Percentiles rank a stretch among this genome's conserved stretches.
These are phyloP conservation scores for Phytomonas serpens DNA, from an alignment of 208 protist genomes.

Conservation along the genomic window DNA sequence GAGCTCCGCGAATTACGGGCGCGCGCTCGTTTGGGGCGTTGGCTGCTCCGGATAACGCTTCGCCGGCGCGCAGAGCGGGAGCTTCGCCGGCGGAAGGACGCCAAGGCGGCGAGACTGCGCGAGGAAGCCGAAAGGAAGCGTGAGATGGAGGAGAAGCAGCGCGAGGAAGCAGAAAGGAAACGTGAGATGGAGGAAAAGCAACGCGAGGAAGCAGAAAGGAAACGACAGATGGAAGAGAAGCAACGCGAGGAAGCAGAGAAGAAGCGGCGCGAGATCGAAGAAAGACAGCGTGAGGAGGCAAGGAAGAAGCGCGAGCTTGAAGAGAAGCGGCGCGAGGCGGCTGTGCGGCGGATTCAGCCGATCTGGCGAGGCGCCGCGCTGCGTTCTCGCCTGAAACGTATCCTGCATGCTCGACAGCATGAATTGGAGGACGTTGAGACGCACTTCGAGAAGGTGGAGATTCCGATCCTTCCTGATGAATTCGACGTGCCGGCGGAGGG, in stretches of 20 bases:
- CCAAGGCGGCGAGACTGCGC: background rate
- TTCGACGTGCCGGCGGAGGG: constrained; percentile 10
- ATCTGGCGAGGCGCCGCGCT: constrained; percentile 76
- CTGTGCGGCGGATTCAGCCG: constrained; percentile 67
- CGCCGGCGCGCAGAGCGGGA: background rate
- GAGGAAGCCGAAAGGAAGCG: background rate
- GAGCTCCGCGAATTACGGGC: background rate
- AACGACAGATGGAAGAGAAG: background rate
- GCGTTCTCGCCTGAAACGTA: constrained; percentile 52
- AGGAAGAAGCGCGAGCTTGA: too few species aligned
- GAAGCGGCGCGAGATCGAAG: too few species aligned
- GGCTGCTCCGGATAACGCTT: background rate
- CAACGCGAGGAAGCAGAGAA: background rate
- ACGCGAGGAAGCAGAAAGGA: background rate
- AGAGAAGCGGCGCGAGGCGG: constrained; percentile 33
- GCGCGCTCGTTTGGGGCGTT: background rate
- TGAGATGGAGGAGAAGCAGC: constrained; percentile 2
- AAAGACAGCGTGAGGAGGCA: too few species aligned
- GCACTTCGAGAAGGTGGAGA: constrained; percentile 41
- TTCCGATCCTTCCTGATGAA: constrained; percentile 21
- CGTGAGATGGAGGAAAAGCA: background rate
- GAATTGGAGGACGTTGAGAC: constrained; percentile 35
- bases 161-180: constrained; percentile 13
- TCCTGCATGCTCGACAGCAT: constrained; percentile 18
- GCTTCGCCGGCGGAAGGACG: background rate